Evolutionary conservation across 768 basidiomycete genomes (phyloP).

Genomic region (Termitomyces heimii): DNA sequence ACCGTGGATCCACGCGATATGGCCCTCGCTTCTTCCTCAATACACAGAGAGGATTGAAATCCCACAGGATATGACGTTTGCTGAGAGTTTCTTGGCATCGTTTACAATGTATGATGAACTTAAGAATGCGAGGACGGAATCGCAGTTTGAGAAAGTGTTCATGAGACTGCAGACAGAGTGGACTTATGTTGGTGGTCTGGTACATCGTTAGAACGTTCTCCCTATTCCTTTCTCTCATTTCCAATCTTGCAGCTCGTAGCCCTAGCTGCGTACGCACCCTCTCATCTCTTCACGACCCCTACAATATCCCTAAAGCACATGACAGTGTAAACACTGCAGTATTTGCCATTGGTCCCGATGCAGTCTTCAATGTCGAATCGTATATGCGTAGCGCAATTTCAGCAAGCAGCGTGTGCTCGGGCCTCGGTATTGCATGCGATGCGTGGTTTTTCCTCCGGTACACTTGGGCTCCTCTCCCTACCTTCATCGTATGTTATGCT

Average conservation of each 20-base stretch:
- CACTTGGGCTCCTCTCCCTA: conserved; percentile 41
- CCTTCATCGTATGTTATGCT: conserved; percentile 41
- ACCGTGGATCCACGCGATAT: conserved; percentile 1
- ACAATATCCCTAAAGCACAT: neutral
- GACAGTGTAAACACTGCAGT: conserved; percentile 47
- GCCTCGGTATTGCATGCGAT: conserved; percentile 57
- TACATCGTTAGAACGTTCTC: conserved; percentile 24
- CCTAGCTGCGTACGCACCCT: conserved; percentile 43
- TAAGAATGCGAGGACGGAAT: conserved; percentile 36
- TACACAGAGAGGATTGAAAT: conserved; percentile 37
- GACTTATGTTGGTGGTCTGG: conserved; percentile 59
- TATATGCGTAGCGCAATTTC: conserved; percentile 49
- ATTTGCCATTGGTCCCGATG: conserved; percentile 53
- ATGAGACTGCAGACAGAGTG: conserved; percentile 51
- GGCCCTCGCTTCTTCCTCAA: conserved; percentile 23
- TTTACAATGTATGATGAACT: conserved; percentile 58
- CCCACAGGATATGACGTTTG: conserved; percentile 19
- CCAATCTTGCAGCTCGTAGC: conserved; percentile 45
- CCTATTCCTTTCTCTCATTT: neutral
- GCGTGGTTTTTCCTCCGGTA: conserved; percentile 66
- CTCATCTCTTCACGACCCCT: neutral
- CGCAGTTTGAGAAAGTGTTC: conserved; percentile 47
- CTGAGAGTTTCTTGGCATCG: conserved; percentile 36
- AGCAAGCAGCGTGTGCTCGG: conserved; percentile 52
- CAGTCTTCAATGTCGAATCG: conserved; percentile 42